Evolutionary conservation across 148 eudicot species (phyloP).

Genomic region (Polygonum maritimum): DNA sequence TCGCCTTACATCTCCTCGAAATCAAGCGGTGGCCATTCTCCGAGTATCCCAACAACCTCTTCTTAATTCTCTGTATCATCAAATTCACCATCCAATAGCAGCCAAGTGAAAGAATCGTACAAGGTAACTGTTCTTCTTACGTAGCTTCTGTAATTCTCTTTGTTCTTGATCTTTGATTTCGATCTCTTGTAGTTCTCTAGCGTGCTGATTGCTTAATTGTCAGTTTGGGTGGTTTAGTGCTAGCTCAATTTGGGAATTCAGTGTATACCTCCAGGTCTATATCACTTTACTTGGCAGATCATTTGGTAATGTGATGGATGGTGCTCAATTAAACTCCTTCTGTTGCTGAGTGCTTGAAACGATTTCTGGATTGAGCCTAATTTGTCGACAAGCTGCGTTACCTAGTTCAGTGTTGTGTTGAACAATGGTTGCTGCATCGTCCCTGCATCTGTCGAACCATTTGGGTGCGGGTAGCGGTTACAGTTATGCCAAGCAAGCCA

Average conservation of each 20-base stretch:
- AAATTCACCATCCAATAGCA: not conserved
- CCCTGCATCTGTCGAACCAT: constrained; percentile 2
- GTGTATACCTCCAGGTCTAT: not conserved
- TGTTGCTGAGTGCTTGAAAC: not conserved
- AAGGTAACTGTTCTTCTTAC: not conserved
- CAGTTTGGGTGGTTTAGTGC: not conserved
- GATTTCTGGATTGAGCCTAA: not conserved
- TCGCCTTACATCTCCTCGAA: not conserved
- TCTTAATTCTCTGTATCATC: not conserved
- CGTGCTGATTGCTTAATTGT: not conserved
- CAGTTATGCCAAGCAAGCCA: not conserved
- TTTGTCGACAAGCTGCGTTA: not conserved
- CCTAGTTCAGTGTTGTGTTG: not conserved
- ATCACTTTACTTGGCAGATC: not conserved
- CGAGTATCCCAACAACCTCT: constrained; percentile 3
- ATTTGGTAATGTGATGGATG: not conserved
- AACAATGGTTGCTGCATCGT: constrained; percentile 10
- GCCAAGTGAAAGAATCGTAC: not conserved
- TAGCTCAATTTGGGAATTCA: not conserved
- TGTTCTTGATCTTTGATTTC: not conserved
- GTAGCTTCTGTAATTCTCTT: not conserved
- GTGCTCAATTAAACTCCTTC: not conserved
- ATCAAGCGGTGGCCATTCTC: constrained; percentile 12
- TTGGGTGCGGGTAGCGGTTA: constrained; percentile 1
- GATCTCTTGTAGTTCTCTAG: not conserved